Conservation (phyloP, 352 stramenopile genomes). For the Peronospora belbahrii region DNA sequence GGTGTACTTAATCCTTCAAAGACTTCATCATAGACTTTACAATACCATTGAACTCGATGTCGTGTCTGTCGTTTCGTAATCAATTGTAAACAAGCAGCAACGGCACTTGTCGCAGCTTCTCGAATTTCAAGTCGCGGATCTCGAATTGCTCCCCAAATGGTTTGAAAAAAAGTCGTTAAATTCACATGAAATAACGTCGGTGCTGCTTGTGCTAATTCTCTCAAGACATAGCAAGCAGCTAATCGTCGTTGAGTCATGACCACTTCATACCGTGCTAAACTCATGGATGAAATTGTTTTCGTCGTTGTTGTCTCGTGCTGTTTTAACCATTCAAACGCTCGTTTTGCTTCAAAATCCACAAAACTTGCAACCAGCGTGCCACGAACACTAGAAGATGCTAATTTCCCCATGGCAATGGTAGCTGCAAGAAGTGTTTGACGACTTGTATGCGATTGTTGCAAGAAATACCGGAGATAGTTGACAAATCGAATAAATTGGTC, state of each 20-base stretch:
- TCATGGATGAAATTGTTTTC: too few relatives aligned
- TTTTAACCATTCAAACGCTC: slow-evolving; percentile 87
- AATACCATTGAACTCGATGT: slow-evolving; percentile 88
- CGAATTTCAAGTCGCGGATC: slow-evolving; percentile 72
- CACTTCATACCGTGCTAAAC: slow-evolving; percentile 53
- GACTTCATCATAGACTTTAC: slow-evolving; percentile 88
- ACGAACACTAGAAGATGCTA: slow-evolving; percentile 75
- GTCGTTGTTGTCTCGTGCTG: too few relatives aligned
- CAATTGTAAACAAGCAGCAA: slow-evolving; percentile 85
- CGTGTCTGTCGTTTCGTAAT: slow-evolving; percentile 76
- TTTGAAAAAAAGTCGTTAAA: slow-evolving; percentile 89
- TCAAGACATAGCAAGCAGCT: slow-evolving; percentile 78
- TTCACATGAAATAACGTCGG: slow-evolving; percentile 89
- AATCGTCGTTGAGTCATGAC: slow-evolving; percentile 70
- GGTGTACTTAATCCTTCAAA: slow-evolving; percentile 79
- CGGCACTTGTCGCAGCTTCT: slow-evolving; percentile 69
- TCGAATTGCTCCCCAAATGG: slow-evolving; percentile 82
- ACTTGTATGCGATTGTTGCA: slow-evolving; percentile 63
- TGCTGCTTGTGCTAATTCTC: slow-evolving; percentile 79
- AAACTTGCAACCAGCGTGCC: slow-evolving; percentile 84
- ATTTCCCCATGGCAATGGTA: slow-evolving; percentile 67
- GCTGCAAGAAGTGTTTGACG: slow-evolving; percentile 56
- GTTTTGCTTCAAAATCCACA: slow-evolving; percentile 89
- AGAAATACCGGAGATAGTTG: slow-evolving; percentile 85
- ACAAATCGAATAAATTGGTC: slow-evolving; percentile 88